Percentiles rank a stretch among this genome's conserved stretches.
These are phyloP conservation scores for Penicillium manginii DNA, from an alignment of 495 filamentous ascomycete genomes.

Conservation along the genomic window DNA sequence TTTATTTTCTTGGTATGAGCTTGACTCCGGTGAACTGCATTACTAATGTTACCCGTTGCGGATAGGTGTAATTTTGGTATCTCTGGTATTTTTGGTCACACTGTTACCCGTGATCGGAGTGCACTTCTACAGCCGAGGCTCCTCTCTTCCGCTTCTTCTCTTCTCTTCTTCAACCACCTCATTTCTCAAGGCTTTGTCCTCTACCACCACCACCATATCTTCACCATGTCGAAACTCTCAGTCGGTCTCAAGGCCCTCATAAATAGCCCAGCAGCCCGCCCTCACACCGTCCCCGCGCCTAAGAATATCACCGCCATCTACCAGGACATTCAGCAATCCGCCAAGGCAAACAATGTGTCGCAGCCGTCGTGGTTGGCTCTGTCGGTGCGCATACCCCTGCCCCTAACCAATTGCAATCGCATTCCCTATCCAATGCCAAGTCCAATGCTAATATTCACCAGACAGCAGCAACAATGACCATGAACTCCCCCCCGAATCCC, in stretches of 20 bases:
- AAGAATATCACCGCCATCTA: conserved; percentile 62
- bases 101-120: not conserved
- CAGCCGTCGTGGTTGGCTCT: conserved; percentile 65
- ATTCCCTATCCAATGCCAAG: conserved; percentile 2
- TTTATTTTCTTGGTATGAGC: not conserved
- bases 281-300: conserved; percentile 66
- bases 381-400: conserved; percentile 47
- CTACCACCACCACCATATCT: not conserved
- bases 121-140: not conserved
- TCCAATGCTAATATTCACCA: conserved; percentile 24
- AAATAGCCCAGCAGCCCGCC: conserved; percentile 64
- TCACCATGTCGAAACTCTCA: conserved; percentile 69
- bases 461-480: conserved; percentile 74
- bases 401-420: not conserved
- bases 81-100: not conserved
- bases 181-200: not conserved
- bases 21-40: not conserved
- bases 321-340: conserved; percentile 58
- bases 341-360: conserved; percentile 57
- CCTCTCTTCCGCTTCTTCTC: not conserved
- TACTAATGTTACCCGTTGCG: not conserved
- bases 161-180: not conserved
- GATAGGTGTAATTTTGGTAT: not conserved
- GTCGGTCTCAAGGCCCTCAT: conserved; percentile 71
- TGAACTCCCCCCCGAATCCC: conserved; percentile 70